These are phyloP conservation scores for Solanum pinnatisectum DNA, from an alignment of 257 asterid species.

Conservation along the genomic window DNA sequence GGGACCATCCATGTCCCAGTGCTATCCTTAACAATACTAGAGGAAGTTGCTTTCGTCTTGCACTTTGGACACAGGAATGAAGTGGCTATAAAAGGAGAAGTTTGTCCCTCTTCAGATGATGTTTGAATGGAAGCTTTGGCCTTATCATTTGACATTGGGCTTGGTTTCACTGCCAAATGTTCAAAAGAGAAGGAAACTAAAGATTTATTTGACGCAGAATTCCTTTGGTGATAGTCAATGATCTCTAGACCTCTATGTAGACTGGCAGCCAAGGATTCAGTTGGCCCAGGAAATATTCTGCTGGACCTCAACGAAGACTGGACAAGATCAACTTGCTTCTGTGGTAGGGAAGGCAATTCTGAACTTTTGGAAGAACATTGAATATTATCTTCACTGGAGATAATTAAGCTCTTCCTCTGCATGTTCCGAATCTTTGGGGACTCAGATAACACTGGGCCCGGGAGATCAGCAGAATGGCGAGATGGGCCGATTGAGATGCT, in stretches of 20 bases:
- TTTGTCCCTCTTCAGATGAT: constrained; percentile 21
- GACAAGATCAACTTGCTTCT: constrained; percentile 29
- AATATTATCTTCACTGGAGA: constrained; percentile 27
- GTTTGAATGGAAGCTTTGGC: constrained; percentile 45
- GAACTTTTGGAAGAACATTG: constrained; percentile 26
- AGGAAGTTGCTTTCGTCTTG: constrained; percentile 27
- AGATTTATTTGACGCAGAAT: constrained; percentile 53
- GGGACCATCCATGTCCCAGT: constrained; percentile 22
- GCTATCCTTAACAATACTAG: constrained; percentile 28
- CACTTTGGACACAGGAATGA: constrained; percentile 53
- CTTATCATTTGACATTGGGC: constrained; percentile 35
- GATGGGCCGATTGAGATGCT: constrained; percentile 34
- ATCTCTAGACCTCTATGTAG: constrained; percentile 83
- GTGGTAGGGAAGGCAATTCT: constrained; percentile 21
- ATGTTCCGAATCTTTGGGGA: constrained; percentile 65
- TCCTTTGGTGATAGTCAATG: constrained; percentile 75
- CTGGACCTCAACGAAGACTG: constrained; percentile 75
- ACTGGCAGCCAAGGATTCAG: constrained; percentile 86
- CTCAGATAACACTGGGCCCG: constrained; percentile 71
- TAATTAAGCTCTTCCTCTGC: constrained; percentile 49
- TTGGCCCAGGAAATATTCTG: constrained; percentile 57
- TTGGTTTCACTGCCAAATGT: constrained; percentile 64
- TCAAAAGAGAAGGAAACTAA: constrained; percentile 87
- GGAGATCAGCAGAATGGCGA: constrained; percentile 39
- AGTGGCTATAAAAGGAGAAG: constrained; percentile 24